Percentiles rank a stretch among this genome's conserved stretches.
Conservation (phyloP, 1,139 yeast genomes). For the Geotrichum aggregatum region DNA sequence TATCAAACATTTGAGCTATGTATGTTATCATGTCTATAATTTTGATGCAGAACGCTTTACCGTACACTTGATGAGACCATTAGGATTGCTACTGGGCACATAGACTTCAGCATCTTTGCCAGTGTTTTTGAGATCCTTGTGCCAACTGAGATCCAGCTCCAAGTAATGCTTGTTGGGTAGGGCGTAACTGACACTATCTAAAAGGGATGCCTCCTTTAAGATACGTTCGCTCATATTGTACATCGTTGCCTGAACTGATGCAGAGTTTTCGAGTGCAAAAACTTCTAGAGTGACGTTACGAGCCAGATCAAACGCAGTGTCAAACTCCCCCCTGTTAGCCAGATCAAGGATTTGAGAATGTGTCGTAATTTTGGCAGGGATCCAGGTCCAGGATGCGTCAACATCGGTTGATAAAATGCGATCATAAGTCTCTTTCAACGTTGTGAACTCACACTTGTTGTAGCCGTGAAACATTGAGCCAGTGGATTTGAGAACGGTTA, state of each 20-base stretch:
- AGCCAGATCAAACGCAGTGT: slow-evolving; percentile 56
- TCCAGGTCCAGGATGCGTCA: slow-evolving; percentile 69
- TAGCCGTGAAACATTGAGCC: slow-evolving; percentile 90
- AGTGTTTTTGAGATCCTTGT: slow-evolving; percentile 64
- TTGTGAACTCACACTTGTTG: slow-evolving; percentile 82
- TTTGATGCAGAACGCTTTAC: slow-evolving; percentile 53
- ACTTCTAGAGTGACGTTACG: slow-evolving; percentile 66
- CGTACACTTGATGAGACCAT: slow-evolving; percentile 81
- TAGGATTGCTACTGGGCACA: slow-evolving; percentile 89
- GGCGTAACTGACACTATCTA: slow-evolving; percentile 62
- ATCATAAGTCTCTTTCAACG: slow-evolving; percentile 74
- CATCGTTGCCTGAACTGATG: slow-evolving; percentile 95
- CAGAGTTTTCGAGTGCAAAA: slow-evolving; percentile 80
- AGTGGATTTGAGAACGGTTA: slow-evolving; percentile 88
- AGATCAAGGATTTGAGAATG: slow-evolving; percentile 49
- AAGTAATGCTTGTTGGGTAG: slow-evolving; percentile 91
- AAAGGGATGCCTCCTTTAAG: slow-evolving; percentile 52
- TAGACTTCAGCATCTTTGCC: slow-evolving; percentile 67
- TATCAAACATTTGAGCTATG: too few relatives aligned
- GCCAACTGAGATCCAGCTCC: slow-evolving; percentile 73
- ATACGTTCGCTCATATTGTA: slow-evolving; percentile 81
- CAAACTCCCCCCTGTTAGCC: slow-evolving; percentile 61
- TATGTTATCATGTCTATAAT: slow-evolving; percentile 21
- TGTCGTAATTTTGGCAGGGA: slow-evolving; percentile 48
- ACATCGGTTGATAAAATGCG: slow-evolving; percentile 86